Percentiles rank a stretch among this genome's conserved stretches.
Evolutionary conservation across 179 eudicot species (phyloP).

Genomic region (Kewa caespitosa): DNA sequence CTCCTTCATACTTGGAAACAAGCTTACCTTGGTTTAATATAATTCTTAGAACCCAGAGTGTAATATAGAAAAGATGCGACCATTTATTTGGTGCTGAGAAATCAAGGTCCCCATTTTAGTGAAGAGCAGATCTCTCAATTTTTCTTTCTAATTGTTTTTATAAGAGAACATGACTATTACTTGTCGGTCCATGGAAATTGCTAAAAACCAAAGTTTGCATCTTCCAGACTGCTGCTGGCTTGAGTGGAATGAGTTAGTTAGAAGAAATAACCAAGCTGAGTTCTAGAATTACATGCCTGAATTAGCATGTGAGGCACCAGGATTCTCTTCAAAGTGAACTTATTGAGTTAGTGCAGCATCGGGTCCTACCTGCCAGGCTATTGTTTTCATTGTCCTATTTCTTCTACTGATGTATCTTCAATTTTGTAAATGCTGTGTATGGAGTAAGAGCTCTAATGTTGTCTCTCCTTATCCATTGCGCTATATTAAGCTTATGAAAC

Average conservation of each 20-base stretch:
- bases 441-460: background rate
- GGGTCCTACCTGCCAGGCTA: background rate
- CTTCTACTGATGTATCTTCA: too few species aligned
- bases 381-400: background rate
- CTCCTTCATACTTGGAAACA: background rate
- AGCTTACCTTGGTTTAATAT: background rate
- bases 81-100: background rate
- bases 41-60: background rate
- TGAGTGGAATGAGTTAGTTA: background rate
- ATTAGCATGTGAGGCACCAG: background rate
- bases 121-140: too few species aligned
- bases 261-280: background rate
- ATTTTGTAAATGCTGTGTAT: background rate
- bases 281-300: background rate
- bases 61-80: background rate
- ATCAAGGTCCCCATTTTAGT: background rate
- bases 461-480: background rate
- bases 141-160: too few species aligned
- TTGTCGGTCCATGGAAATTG: too few species aligned
- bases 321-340: constrained; percentile 1
- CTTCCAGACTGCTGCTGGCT: background rate
- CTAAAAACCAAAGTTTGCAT: background rate
- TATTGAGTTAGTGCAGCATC: background rate
- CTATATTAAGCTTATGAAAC: background rate
- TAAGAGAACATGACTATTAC: too few species aligned